Evolutionary conservation across 2,329 filamentous ascomycete genomes (phyloP), one percentile per base, ranked within the genome.

Genomic region (Apiospora aurea): DNA sequence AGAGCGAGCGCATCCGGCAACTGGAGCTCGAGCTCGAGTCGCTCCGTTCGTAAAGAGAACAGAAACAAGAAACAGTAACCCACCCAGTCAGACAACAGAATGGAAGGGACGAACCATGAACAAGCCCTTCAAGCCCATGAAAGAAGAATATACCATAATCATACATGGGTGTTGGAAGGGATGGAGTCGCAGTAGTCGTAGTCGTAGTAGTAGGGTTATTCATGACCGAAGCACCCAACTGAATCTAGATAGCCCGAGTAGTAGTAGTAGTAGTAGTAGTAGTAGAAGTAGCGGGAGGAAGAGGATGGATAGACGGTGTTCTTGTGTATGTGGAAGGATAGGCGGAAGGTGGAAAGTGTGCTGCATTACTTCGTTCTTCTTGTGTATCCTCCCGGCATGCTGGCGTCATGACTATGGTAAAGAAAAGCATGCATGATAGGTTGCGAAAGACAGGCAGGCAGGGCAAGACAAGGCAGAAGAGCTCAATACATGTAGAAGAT

Each of bases 21-120:
- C 80, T 93, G 72, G 91, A 93, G 83, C 83, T 92, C 69, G 91
- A 92, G 81, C 83, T 93, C 49, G 91, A 93, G 79, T 88, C 89
- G 79, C 86, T 88, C 29, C 85, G 88, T 76, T 92, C 90, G 75
- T 91, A 69, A 26, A 41, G 47, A 24, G 18, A 29, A 57, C 14
- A 16, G 14, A 18, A 29, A 11, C 41, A 11, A 13, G 41, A 41
- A 11, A 11, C 10, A 11, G 10, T 43, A 43, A 43, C 41, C 6
- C 4, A 16, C 44, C 44, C 16, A 43, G 41, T 13, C 5, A 16
- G 21, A 49, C 49, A 26, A 13, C n/a, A 24, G n/a, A 51, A 47
- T 6, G 6, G 46, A 49, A 49, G 26, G 26, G 26, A 7, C 6
- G 24, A 51, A 7, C 47, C 7, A 51, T 13, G n/a, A 14, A 51